Evolutionary conservation across 495 filamentous ascomycete genomes (phyloP), one percentile per base, ranked within the genome.

Genomic region (Lentithecium fluviatile): DNA sequence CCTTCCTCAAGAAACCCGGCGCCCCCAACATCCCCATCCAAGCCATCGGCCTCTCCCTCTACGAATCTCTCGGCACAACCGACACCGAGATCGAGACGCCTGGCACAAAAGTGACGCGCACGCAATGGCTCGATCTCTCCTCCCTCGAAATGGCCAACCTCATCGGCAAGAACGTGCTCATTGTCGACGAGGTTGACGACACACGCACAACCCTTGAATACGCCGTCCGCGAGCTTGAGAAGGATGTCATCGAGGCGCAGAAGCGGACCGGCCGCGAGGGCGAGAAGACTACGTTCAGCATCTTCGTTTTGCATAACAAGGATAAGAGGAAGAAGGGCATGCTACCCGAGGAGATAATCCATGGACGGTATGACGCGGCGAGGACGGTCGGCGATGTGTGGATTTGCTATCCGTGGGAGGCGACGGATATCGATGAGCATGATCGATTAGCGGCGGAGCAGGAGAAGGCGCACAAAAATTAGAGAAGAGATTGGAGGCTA

Each of bases 391-490:
- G 81, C 21, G 93, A 99, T 77, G 86, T 90, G 55, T 99, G 94
- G 94, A 97, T 97, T 71, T 94, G 89, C 79, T 99, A 99, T 75
- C 94, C 94, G n/a, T 98, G 94, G 94, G 94, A 98, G 77, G 94
- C 95, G 42, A 88, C 77, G 77, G 89, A 97, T 74, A 97, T 97
- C 66, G 94, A 97, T 26, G 88, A 89, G 79, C 93, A 97, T 70
- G 93, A 97, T 74, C 65, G 74, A 51, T 75, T 90, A 58, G 88
- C 91, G 11, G 76, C 24, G 34, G 54, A 58, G 45, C 68, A 72
- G 38, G 34, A 55, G 38, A 13, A n/a, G 34, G 13, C n/a, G 8
- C 23, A 21, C 32, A 50, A 50, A 43, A 32, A 32, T 10, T 32
- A 32, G 29, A 32, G 3, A 32, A 32, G 29, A 32, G 3, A 32